A percentile compares a stretch with the other conserved stretches of the same genome.
phyloP scores from a whole-genome alignment of 805 yeast genomes.

The Kazachstania psychrophila region DNA sequence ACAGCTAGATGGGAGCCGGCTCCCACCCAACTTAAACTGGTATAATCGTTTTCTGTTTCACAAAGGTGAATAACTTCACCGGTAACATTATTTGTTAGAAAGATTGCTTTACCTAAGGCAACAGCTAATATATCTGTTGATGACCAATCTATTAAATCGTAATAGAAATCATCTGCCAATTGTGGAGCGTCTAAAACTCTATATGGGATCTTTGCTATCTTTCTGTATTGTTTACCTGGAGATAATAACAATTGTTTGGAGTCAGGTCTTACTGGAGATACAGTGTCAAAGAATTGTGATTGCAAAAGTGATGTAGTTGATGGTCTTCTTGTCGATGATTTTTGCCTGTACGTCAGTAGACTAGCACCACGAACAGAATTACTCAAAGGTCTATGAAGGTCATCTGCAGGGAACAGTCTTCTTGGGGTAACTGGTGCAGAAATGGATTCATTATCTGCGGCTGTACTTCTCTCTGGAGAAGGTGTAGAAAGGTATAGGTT shows the following conservation, averaged over 20 bases:
- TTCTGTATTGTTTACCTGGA: constrained; percentile 71
- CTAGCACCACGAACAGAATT: constrained; percentile 39
- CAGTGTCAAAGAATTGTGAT: constrained; percentile 54
- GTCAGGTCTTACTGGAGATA: constrained; percentile 84
- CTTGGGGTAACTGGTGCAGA: constrained; percentile 32
- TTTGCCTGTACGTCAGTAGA: constrained; percentile 66
- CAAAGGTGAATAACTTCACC: constrained; percentile 78
- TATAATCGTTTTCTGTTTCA: constrained; percentile 65
- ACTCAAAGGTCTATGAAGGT: constrained; percentile 16
- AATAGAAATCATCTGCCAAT: constrained; percentile 84
- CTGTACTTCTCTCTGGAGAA: constrained; percentile 4
- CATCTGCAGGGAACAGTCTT: constrained; percentile 18
- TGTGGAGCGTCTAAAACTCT: constrained; percentile 95
- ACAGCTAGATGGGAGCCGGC: constrained; percentile 91
- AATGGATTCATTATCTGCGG: neutral
- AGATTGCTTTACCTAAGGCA: constrained; percentile 80
- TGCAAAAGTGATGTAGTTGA: constrained; percentile 52
- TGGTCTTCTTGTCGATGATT: constrained; percentile 48
- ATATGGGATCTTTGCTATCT: constrained; percentile 78
- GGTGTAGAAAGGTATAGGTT: constrained; percentile 6
- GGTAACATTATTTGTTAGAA: constrained; percentile 80
- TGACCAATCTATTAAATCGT: constrained; percentile 94
- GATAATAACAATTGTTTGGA: constrained; percentile 70
- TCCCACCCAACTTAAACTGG: constrained; percentile 88
- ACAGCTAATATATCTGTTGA: constrained; percentile 81